A percentile compares a stretch with the other conserved stretches of the same genome.
phyloP scores from a whole-genome alignment of 306 rosid genomes.

The Acacia confusa region DNA sequence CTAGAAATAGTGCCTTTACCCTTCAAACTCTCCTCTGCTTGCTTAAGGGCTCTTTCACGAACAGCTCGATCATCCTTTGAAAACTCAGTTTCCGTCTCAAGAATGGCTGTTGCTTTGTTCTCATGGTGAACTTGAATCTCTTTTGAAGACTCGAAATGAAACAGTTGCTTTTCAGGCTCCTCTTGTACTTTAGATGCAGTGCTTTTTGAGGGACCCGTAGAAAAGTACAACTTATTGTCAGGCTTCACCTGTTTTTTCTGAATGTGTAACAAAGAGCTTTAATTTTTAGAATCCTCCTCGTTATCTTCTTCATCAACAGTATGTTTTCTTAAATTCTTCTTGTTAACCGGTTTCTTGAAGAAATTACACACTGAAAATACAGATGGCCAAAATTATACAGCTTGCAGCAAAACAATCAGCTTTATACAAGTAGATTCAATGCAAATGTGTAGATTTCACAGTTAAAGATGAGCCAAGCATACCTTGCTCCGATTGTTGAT shows the following conservation, averaged over 20 bases:
- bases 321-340: slow-evolving; percentile 42
- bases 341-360: slow-evolving; percentile 45
- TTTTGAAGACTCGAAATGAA: slow-evolving; percentile 66
- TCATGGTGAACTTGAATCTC: slow-evolving; percentile 81
- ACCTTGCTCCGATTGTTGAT: slow-evolving; percentile 39
- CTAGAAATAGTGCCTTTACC: slow-evolving; percentile 48
- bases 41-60: slow-evolving; percentile 77
- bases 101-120: slow-evolving; percentile 74
- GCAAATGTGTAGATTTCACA: background rate
- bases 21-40: slow-evolving; percentile 60
- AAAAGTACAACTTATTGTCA: slow-evolving; percentile 45
- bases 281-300: slow-evolving; percentile 35
- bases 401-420: background rate
- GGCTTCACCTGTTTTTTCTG: slow-evolving; percentile 41
- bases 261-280: slow-evolving; percentile 39
- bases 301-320: slow-evolving; percentile 37
- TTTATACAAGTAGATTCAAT: background rate
- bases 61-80: slow-evolving; percentile 75
- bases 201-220: slow-evolving; percentile 39
- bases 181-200: slow-evolving; percentile 30
- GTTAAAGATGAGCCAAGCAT: background rate
- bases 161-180: slow-evolving; percentile 35
- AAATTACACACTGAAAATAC: slow-evolving; percentile 43
- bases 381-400: background rate
- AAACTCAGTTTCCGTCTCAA: slow-evolving; percentile 84